A percentile compares a stretch with the other conserved stretches of the same genome.
These are phyloP conservation scores for Cercospora citrullina DNA, from an alignment of 2,329 filamentous ascomycete species.

Conservation along the genomic window DNA sequence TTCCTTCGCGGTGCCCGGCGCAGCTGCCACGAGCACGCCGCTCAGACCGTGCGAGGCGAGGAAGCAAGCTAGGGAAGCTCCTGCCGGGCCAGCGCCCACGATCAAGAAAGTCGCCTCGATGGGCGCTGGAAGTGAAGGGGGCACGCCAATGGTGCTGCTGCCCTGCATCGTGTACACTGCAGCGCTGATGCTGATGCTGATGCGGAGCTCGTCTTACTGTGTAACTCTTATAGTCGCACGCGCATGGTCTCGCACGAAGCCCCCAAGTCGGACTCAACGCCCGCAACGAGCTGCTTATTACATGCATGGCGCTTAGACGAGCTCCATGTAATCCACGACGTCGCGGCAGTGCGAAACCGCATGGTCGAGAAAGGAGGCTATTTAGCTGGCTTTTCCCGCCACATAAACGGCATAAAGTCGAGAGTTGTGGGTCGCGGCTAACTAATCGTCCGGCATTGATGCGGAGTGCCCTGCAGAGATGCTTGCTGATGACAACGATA, in stretches of 20 bases:
- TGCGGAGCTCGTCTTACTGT: neutral
- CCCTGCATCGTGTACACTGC: constrained; percentile 4
- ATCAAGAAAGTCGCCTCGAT: constrained; percentile 38
- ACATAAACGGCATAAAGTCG: neutral
- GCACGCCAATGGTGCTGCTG: constrained; percentile 12
- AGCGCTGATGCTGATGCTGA: neutral
- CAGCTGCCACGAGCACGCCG: constrained; percentile 56
- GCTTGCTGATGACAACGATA: neutral
- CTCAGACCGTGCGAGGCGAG: constrained; percentile 42
- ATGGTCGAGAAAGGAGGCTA: neutral
- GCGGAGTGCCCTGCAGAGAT: neutral
- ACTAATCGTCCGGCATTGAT: neutral
- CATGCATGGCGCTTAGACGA: neutral
- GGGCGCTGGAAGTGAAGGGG: neutral
- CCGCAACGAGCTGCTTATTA: neutral
- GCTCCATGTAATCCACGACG: neutral
- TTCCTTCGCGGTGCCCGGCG: constrained; percentile 55
- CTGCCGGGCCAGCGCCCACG: constrained; percentile 39
- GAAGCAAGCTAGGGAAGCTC: constrained; percentile 39
- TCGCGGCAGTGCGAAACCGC: neutral
- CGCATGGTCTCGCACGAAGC: neutral
- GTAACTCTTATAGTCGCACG: neutral
- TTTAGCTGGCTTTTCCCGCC: neutral
- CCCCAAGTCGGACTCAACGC: neutral
- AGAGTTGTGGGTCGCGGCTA: neutral